A percentile compares a stretch with the other conserved stretches of the same genome.
These are phyloP conservation scores for Paraconiothyrium sp. DNA, from an alignment of 2,329 filamentous ascomycete genomes.

Conservation along the genomic window DNA sequence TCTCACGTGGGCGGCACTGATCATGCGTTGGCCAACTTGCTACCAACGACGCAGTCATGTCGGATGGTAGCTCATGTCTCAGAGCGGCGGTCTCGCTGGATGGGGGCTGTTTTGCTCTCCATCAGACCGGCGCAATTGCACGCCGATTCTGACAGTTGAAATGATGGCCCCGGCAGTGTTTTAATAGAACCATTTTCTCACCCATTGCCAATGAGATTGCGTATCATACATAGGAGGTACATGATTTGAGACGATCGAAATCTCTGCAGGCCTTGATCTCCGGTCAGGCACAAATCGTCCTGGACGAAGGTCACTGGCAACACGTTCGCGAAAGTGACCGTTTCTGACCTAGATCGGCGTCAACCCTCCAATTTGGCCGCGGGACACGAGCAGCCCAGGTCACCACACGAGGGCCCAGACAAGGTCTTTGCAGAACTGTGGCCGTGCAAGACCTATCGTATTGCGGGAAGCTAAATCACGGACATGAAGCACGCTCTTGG, in stretches of 20 bases:
- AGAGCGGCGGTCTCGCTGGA: conserved; percentile 22
- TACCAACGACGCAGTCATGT: conserved; percentile 24
- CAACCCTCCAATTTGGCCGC: conserved; percentile 24
- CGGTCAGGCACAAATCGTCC: conserved; percentile 28
- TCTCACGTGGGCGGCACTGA: conserved; percentile 24
- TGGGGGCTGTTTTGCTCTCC: conserved; percentile 16
- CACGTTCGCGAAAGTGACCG: conserved; percentile 36
- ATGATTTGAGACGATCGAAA: conserved; percentile 28
- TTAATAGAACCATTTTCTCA: conserved; percentile 29
- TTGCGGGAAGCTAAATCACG: conserved; percentile 25
- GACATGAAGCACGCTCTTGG: conserved; percentile 25
- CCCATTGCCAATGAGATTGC: conserved; percentile 33
- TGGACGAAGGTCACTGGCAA: conserved; percentile 16
- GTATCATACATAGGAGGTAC: conserved; percentile 21
- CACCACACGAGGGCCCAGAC: conserved; percentile 32
- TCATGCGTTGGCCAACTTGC: conserved; percentile 17
- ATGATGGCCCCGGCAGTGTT: conserved; percentile 25
- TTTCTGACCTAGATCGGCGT: conserved; percentile 27
- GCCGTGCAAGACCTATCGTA: conserved; percentile 33
- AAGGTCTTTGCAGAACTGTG: conserved; percentile 27
- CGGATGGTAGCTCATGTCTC: conserved; percentile 28
- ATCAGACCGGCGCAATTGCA: conserved; percentile 29
- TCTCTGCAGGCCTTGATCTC: conserved; percentile 32
- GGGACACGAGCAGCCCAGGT: conserved; percentile 27
- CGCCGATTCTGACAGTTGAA: conserved; percentile 40